phyloP scores from a whole-genome alignment of 78 protist species.

The Speleostelium caveatum region DNA sequence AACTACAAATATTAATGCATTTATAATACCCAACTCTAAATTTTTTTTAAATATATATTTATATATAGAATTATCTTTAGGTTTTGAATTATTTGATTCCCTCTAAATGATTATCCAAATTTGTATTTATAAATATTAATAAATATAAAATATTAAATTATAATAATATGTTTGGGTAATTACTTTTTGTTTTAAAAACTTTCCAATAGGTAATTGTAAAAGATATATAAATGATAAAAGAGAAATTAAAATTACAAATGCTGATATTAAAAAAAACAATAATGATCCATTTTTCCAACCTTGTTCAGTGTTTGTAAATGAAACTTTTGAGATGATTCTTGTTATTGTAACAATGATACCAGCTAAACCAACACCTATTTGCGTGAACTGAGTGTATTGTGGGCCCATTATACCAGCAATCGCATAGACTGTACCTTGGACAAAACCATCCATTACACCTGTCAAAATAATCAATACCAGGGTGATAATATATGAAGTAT shows the following conservation, averaged over 20 bases:
- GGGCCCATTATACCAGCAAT: slow-evolving; percentile 64
- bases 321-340: slow-evolving; percentile 36
- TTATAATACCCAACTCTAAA: slow-evolving; percentile 10
- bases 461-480: not conserved
- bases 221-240: slow-evolving; percentile 18
- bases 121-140: too few relatives aligned
- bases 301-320: slow-evolving; percentile 6
- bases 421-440: slow-evolving; percentile 51
- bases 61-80: not conserved
- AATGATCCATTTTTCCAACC: slow-evolving; percentile 16
- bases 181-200: not conserved
- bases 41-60: slow-evolving; percentile 8
- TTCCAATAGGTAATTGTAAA: slow-evolving; percentile 32
- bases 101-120: too few relatives aligned
- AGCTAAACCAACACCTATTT: slow-evolving; percentile 52
- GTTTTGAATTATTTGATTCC: too few relatives aligned
- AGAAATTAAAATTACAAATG: slow-evolving; percentile 14
- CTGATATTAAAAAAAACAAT: slow-evolving; percentile 27
- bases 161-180: too few relatives aligned
- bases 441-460: slow-evolving; percentile 45
- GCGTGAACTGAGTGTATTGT: slow-evolving; percentile 33
- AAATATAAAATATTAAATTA: too few relatives aligned
- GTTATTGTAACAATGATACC: slow-evolving; percentile 51
- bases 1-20: slow-evolving; percentile 11
- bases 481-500: slow-evolving; percentile 11